Conservation (phyloP, 305 asterid species). For the Petunia hybrid region DNA sequence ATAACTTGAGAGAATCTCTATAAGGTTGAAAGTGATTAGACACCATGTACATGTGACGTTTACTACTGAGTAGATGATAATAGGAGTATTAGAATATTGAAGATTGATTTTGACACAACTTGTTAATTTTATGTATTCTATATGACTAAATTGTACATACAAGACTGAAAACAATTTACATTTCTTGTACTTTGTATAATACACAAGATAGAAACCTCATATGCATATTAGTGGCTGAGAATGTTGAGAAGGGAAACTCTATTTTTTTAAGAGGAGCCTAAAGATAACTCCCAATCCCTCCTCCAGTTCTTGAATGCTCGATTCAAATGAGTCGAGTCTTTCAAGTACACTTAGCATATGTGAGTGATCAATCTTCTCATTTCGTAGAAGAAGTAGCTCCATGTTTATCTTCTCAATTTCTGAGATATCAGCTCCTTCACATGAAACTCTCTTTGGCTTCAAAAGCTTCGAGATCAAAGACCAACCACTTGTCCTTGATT, state of each 20-base stretch:
- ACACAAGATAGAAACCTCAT: background rate
- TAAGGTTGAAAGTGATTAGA: no score
- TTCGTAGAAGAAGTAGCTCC: constrained; percentile 32
- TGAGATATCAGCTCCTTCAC: constrained; percentile 19
- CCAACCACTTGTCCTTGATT: constrained; percentile 44
- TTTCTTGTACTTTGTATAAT: background rate
- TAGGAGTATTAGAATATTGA: background rate
- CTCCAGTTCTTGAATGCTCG: constrained; percentile 42
- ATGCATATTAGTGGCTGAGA: constrained; percentile 23
- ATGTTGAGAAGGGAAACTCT: constrained; percentile 43
- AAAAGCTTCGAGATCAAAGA: constrained; percentile 45
- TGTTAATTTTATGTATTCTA: background rate
- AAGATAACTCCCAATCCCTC: constrained; percentile 38
- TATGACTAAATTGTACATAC: background rate
- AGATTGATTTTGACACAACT: background rate
- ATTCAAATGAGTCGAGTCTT: constrained; percentile 35
- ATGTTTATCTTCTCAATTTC: constrained; percentile 27
- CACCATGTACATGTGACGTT: no score
- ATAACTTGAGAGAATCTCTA: no score
- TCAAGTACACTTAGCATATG: constrained; percentile 30
- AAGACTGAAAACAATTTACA: background rate
- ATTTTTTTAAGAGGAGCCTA: constrained; percentile 30
- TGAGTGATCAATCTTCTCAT: constrained; percentile 30
- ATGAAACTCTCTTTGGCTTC: constrained; percentile 30
- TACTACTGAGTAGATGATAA: no score